phyloP scores from a whole-genome alignment of 2,329 filamentous ascomycete species.

The Paradendryphiella salina region DNA sequence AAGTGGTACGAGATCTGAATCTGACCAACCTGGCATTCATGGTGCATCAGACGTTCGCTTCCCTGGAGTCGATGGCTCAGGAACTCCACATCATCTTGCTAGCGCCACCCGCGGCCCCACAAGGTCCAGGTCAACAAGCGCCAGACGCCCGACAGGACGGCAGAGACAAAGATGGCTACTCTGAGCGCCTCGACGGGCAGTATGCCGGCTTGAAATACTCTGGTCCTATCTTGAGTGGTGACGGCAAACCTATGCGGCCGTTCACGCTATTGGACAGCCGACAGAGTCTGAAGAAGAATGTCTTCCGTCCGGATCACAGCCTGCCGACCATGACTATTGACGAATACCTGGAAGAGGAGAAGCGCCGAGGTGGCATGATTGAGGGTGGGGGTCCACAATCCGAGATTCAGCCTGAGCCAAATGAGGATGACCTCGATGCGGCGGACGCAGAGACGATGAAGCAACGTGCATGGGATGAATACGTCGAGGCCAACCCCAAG shows the following conservation, averaged over 20 bases:
- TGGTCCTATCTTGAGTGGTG: constrained; percentile 74
- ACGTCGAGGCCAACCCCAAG: constrained; percentile 83
- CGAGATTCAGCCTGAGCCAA: constrained; percentile 67
- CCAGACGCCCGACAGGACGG: constrained; percentile 54
- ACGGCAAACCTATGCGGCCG: constrained; percentile 84
- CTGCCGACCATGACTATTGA: constrained; percentile 97
- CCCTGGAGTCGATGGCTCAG: constrained; percentile 82
- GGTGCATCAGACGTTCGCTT: constrained; percentile 79
- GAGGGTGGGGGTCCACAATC: constrained; percentile 84
- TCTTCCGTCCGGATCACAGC: constrained; percentile 90
- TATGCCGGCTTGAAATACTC: constrained; percentile 50
- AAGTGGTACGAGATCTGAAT: constrained; percentile 76
- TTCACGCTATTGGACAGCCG: constrained; percentile 83
- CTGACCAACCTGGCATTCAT: constrained; percentile 73
- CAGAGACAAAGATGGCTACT: constrained; percentile 60
- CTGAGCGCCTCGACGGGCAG: constrained; percentile 71
- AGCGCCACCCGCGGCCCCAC: constrained; percentile 62
- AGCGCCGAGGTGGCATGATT: constrained; percentile 80
- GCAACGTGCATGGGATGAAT: constrained; percentile 94
- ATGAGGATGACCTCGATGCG: constrained; percentile 89
- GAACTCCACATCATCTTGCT: constrained; percentile 81
- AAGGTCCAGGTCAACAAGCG: constrained; percentile 42
- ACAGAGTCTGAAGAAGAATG: constrained; percentile 73
- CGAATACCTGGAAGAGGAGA: constrained; percentile 94
- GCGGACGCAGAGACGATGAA: constrained; percentile 91